phyloP scores from a whole-genome alignment of 805 yeast species.

The Saccharomycopsis babjevae region DNA sequence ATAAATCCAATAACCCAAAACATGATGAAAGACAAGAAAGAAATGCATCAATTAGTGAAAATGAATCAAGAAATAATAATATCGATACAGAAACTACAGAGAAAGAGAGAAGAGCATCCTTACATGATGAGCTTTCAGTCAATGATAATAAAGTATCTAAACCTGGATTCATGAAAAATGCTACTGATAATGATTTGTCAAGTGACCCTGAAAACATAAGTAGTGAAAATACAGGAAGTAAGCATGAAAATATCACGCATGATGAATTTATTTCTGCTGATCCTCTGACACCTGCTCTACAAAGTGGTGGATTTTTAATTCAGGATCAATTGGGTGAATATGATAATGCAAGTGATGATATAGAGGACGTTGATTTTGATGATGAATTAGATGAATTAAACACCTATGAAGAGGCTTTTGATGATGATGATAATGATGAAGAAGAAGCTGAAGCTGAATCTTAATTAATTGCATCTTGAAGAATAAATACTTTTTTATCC shows the following conservation, averaged over 20 bases:
- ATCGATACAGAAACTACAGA: too few species aligned
- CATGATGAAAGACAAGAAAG: conserved; percentile 20
- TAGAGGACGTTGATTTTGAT: conserved; percentile 27
- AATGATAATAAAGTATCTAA: background rate
- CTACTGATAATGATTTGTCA: background rate
- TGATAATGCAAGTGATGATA: conserved; percentile 18
- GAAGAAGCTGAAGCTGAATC: conserved; percentile 21
- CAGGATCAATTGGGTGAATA: conserved; percentile 13
- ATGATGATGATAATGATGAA: conserved; percentile 21
- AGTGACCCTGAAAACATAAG: background rate
- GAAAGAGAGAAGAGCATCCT: background rate
- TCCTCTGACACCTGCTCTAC: background rate
- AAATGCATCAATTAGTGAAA: background rate
- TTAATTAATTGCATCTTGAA: background rate
- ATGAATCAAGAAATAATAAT: background rate
- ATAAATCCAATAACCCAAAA: conserved; percentile 1
- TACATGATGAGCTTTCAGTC: background rate
- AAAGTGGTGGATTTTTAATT: conserved; percentile 1
- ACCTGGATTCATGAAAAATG: background rate
- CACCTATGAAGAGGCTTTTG: conserved; percentile 26
- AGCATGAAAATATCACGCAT: too few species aligned
- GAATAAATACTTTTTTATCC: background rate
- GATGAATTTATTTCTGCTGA: background rate
- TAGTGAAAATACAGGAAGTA: background rate
- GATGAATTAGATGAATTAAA: conserved; percentile 23